Percentiles rank a stretch among this genome's conserved stretches.
Conservation (phyloP, 805 yeast genomes). For the Kodamaea hsintzibuensis region DNA sequence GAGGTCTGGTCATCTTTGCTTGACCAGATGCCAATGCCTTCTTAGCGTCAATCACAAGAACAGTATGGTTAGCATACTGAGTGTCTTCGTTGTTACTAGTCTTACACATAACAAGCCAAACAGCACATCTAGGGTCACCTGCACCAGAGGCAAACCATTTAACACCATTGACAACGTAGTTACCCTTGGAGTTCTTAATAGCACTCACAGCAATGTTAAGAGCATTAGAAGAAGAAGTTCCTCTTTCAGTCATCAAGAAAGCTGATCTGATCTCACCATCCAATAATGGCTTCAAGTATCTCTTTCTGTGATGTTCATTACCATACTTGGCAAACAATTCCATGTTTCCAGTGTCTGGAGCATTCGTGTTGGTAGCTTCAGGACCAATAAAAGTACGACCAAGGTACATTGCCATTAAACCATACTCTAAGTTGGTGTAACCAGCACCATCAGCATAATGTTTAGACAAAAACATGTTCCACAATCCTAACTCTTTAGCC, state of each 20-base stretch:
- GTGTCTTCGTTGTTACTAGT: slow-evolving; percentile 30
- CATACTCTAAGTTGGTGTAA: slow-evolving; percentile 61
- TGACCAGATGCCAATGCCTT: slow-evolving; percentile 50
- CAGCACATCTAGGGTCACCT: slow-evolving; percentile 61
- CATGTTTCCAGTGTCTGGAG: slow-evolving; percentile 71
- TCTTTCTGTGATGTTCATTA: slow-evolving; percentile 35
- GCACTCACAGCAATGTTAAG: slow-evolving; percentile 55
- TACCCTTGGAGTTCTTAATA: slow-evolving; percentile 35
- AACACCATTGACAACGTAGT: slow-evolving; percentile 55
- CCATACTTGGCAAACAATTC: slow-evolving; percentile 48
- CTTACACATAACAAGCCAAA: slow-evolving; percentile 56
- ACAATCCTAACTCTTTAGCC: slow-evolving; percentile 54
- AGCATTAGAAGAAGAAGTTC: slow-evolving; percentile 62
- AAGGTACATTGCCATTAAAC: slow-evolving; percentile 61
- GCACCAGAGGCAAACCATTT: slow-evolving; percentile 76
- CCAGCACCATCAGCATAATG: slow-evolving; percentile 55
- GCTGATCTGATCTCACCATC: slow-evolving; percentile 60
- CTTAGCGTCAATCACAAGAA: slow-evolving; percentile 53
- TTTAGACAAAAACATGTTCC: slow-evolving; percentile 60
- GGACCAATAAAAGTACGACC: slow-evolving; percentile 58
- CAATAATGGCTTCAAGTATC: slow-evolving; percentile 54
- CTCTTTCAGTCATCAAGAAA: slow-evolving; percentile 64
- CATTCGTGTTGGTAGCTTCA: slow-evolving; percentile 58
- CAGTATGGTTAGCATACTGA: slow-evolving; percentile 55
- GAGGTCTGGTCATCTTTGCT: slow-evolving; percentile 50